phyloP scores from a whole-genome alignment of 768 basidiomycete genomes.

The Tylopilus vinaceipallidus region DNA sequence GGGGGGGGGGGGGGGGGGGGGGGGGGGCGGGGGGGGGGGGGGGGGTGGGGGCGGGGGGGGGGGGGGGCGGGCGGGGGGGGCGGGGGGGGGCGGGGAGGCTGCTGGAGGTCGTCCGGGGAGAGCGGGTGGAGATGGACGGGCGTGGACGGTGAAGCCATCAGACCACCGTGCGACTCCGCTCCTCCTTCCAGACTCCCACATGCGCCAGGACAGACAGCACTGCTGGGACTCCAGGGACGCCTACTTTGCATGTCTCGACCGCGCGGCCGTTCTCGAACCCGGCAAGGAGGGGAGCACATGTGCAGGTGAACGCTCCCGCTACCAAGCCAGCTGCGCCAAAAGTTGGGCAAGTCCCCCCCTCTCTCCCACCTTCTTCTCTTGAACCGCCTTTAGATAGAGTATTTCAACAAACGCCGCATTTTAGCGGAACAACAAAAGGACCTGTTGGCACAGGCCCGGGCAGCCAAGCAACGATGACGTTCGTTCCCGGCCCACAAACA shows the following conservation, averaged over 20 bases:
- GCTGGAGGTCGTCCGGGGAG: constrained; percentile 52
- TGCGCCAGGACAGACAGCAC: constrained; percentile 68
- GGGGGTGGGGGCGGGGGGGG: too few species aligned
- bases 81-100: too few species aligned
- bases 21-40: too few species aligned
- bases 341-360: constrained; percentile 71
- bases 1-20: too few species aligned
- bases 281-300: constrained; percentile 72
- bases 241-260: constrained; percentile 85
- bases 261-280: constrained; percentile 61
- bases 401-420: constrained; percentile 89
- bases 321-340: constrained; percentile 75
- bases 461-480: constrained; percentile 25
- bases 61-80: too few species aligned
- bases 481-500: not conserved
- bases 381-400: constrained; percentile 64
- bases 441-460: constrained; percentile 48
- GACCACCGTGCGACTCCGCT: constrained; percentile 28
- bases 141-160: constrained; percentile 37
- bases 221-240: constrained; percentile 87
- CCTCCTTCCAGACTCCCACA: constrained; percentile 49
- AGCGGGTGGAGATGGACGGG: constrained; percentile 75
- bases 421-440: constrained; percentile 79
- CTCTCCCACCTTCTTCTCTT: not conserved
- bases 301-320: constrained; percentile 49